Base-by-base conservation (phyloP, 306 rosid species). In the Abrus precatorius region DNA sequence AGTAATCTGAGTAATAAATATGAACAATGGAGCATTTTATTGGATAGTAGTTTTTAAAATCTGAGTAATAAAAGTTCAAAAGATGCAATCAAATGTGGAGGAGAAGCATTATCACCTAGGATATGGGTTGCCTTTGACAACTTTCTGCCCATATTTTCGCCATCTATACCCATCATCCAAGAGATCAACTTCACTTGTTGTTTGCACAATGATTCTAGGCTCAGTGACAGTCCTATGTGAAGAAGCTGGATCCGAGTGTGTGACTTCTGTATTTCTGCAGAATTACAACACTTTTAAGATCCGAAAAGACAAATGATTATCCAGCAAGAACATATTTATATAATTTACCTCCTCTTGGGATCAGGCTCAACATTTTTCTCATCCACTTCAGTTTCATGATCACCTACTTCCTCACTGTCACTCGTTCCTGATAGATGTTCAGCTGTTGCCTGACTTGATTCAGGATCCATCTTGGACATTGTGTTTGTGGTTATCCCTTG, bases 141-240 rank as follows among this genome's bases (percentile, higher is more conserved):
- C 90, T 81, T 91, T 91, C 85, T 91, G 97, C 40, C 95, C 97
- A 62, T 93, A 93, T 82, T 93, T 93, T 29, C 97, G 87, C 98
- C 98, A 93, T 84, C 95, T 79, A 62, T 87, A 93, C 69, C 97
- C 98, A 80, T 93, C 98, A 52, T 91, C 98, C 68, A 91, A 82
- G 62, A 93, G 89, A 85, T 93, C 98, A 41, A 93, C 95, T 85
- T 91, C 95, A 40, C 97, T 91, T 33, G 93, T 93, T 30, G 97
- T 93, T 89, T 93, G 97, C 84, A 93, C 97, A 55, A 92, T 85
- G 86, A 93, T 91, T 82, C 92, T 89, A 36, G 97, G 89, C 87
- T 93, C 97, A 6, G 95, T 82, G 60, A 93, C 87, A 28, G 94
- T 89, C 79, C 87, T 89, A 69, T 90, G 95, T 28, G 98, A 89